Percentiles rank a stretch among this genome's conserved stretches.
Evolutionary conservation across 305 asterid genomes (phyloP).

Genomic region (Ajuga reptans): DNA sequence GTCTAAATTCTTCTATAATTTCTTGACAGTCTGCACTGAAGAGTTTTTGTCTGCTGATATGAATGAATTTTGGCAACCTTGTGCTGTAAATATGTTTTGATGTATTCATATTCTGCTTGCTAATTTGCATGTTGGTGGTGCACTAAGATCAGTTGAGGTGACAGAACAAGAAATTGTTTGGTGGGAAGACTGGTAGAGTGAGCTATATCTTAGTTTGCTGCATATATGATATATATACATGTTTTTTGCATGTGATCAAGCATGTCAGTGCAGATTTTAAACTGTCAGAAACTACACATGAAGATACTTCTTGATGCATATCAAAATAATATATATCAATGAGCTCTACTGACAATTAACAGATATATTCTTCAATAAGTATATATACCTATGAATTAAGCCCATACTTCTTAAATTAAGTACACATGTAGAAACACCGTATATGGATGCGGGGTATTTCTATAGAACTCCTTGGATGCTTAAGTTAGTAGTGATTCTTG

Average conservation of each 20-base stretch:
- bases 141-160: background rate
- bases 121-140: background rate
- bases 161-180: background rate
- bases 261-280: background rate
- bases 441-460: background rate
- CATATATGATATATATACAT: background rate
- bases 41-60: background rate
- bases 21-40: background rate
- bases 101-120: background rate
- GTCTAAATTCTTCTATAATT: background rate
- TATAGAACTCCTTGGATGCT: background rate
- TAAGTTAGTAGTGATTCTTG: background rate
- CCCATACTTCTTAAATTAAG: too few relatives aligned
- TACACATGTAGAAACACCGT: background rate
- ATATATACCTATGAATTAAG: too few relatives aligned
- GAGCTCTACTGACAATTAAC: background rate
- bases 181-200: background rate
- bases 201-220: constrained; percentile 1
- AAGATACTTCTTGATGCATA: background rate
- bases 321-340: background rate
- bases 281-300: background rate
- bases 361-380: background rate
- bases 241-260: background rate
- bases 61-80: background rate
- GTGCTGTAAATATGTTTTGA: background rate